phyloP scores from a whole-genome alignment of 2,329 filamentous ascomycete species.

The Hysterium pulicare region DNA sequence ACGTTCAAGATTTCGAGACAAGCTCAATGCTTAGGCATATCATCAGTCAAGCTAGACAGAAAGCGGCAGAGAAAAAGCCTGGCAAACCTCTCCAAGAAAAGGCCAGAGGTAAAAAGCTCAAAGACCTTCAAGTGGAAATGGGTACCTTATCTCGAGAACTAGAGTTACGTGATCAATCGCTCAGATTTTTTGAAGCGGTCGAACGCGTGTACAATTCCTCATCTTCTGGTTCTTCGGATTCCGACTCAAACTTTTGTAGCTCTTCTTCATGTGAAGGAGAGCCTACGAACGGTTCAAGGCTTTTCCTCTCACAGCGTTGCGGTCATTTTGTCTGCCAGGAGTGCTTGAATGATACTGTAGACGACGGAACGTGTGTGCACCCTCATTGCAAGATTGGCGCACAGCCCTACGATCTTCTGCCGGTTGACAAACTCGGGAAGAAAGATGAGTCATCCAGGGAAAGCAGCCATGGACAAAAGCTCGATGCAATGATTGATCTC shows the following conservation, averaged over 20 bases:
- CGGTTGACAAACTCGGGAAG: conserved; percentile 15
- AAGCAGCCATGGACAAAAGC: conserved; percentile 26
- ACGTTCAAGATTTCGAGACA: conserved; percentile 22
- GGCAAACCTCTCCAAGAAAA: background rate
- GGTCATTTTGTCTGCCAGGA: conserved; percentile 24
- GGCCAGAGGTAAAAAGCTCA: conserved; percentile 9
- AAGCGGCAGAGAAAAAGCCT: conserved; percentile 1
- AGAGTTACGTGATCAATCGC: conserved; percentile 14
- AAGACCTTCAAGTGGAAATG: conserved; percentile 18
- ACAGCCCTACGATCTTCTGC: conserved; percentile 18
- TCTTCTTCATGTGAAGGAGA: conserved; percentile 13
- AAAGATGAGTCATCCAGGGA: conserved; percentile 15
- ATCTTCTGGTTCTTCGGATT: background rate
- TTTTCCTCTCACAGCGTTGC: conserved; percentile 21
- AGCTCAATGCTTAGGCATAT: conserved; percentile 7
- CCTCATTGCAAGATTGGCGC: conserved; percentile 17
- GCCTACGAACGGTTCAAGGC: conserved; percentile 3
- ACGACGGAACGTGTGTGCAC: conserved; percentile 20
- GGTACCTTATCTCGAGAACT: conserved; percentile 19
- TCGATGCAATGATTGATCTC: conserved; percentile 19
- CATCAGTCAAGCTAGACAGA: conserved; percentile 10
- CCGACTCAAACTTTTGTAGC: conserved; percentile 15
- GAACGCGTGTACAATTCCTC: conserved; percentile 9
- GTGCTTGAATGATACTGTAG: conserved; percentile 20
- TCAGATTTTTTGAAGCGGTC: conserved; percentile 22